phyloP scores from a whole-genome alignment of 129 eudicot genomes.

The Flaveria bidentis region DNA sequence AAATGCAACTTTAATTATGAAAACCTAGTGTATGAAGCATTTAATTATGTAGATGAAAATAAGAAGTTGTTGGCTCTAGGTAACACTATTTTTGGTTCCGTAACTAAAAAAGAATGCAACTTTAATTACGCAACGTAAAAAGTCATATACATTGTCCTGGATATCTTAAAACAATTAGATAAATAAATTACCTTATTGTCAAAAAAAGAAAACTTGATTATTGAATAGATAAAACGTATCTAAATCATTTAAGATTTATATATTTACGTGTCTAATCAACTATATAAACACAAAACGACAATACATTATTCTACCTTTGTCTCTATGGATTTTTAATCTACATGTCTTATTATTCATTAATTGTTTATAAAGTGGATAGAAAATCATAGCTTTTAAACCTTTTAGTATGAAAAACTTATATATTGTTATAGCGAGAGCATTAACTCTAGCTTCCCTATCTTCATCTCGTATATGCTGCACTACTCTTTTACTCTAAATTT shows the following conservation, averaged over 20 bases:
- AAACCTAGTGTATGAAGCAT: background rate
- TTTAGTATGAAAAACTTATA: background rate
- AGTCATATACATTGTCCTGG: background rate
- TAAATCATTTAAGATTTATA: background rate
- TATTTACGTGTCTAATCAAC: background rate
- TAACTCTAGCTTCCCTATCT: no score
- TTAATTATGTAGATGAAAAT: background rate
- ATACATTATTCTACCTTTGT: background rate
- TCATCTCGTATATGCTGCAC: rapidly evolving
- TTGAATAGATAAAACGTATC: constrained; percentile 16
- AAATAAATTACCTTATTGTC: background rate
- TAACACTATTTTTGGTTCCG: background rate
- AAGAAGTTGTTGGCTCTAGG: background rate
- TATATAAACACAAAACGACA: background rate
- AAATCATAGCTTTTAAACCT: background rate
- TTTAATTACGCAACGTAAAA: background rate
- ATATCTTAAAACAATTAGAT: background rate
- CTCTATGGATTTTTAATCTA: background rate
- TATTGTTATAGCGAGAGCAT: no score
- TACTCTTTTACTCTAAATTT: no score
- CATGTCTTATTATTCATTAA: background rate
- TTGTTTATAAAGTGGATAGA: background rate
- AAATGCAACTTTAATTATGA: background rate
- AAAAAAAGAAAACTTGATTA: background rate
- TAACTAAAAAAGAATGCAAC: background rate